Conservation (phyloP, 768 basidiomycete species). For the Steccherinum ochraceum region DNA sequence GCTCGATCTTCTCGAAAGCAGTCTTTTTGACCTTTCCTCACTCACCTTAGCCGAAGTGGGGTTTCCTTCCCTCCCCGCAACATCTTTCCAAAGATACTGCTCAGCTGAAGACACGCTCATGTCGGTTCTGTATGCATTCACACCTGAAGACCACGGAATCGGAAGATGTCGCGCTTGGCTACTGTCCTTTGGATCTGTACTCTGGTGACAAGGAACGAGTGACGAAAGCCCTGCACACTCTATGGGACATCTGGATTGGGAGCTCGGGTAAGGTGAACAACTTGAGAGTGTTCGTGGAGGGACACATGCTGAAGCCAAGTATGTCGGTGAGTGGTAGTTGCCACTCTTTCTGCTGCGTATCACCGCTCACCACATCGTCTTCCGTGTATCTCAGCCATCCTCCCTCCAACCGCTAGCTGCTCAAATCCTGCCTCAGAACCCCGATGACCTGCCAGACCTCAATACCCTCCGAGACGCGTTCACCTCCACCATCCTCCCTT, state of each 20-base stretch:
- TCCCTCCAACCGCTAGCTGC: conserved; percentile 16
- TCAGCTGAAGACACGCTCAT: conserved; percentile 60
- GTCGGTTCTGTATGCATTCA: conserved; percentile 90
- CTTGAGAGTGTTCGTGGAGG: conserved; percentile 70
- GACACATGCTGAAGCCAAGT: conserved; percentile 50
- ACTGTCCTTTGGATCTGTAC: conserved; percentile 90
- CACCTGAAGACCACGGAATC: conserved; percentile 40
- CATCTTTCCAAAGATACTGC: conserved; percentile 55
- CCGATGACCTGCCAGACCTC: conserved; percentile 5
- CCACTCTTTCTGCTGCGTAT: not conserved
- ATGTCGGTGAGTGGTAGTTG: too few species aligned
- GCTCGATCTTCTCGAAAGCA: not conserved
- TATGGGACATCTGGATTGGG: conserved; percentile 70
- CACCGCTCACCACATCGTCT: not conserved
- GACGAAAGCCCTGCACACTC: conserved; percentile 50
- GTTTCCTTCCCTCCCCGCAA: conserved; percentile 65
- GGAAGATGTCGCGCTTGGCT: conserved; percentile 37
- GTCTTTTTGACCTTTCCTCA: not conserved
- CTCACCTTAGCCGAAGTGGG: conserved; percentile 73
- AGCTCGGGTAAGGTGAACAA: conserved; percentile 72
- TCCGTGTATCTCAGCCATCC: conserved; percentile 6
- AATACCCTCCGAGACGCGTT: conserved; percentile 44
- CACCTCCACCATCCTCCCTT: conserved; percentile 38
- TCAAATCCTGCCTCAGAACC: conserved; percentile 7
- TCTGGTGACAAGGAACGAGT: conserved; percentile 62